Evolutionary conservation across 164 flowering plant genomes (phyloP), one percentile per base, ranked within the genome.

Genomic region (Berberis thunbergii): DNA sequence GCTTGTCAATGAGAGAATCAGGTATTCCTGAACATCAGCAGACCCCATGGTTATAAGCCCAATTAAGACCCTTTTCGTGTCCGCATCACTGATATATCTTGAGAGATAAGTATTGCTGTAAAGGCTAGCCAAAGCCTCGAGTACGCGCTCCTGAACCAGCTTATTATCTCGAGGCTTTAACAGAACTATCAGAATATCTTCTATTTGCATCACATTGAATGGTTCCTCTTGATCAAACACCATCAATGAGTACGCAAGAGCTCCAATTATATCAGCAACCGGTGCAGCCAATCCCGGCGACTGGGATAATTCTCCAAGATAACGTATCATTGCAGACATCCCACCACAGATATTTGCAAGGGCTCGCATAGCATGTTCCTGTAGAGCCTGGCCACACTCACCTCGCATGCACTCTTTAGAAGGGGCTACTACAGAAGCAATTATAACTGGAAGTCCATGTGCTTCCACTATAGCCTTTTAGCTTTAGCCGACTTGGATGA

Each of bases 351-450:
- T 81, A 69, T 87, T 85, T 6, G 97, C 96, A 62, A 91, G 74
- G 43, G 97, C 85, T 70, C 56, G 75, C 41, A 85, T 75, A 8
- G 97, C 88, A 79, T 82, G 92, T 49, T 72, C 76, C 64, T 88
- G 96, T 64, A 91, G 81, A 49, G 78, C 78, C 57, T 74, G 84
- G 49, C 87, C 90, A 63, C 67, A 55, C 67, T 80, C 82, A 61
- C 90, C 91, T 74, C 82, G 88, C 90, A 91, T 82, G 58, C 85
- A 73, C 79, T 91, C 97, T 75, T 88, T 91, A 41, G 96, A 91
- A 61, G 97, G 97, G 69, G 97, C 91, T 70, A 91, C 91, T 41
- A 88, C 71, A 9, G 94, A 89, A 11, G 91, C 86, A 74, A 91
- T 86, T 9, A 91, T 86, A 61, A 84, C 50, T 0, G 78, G 84